Conservation (phyloP, 257 asterid species). For the Gentiana dahurica region DNA sequence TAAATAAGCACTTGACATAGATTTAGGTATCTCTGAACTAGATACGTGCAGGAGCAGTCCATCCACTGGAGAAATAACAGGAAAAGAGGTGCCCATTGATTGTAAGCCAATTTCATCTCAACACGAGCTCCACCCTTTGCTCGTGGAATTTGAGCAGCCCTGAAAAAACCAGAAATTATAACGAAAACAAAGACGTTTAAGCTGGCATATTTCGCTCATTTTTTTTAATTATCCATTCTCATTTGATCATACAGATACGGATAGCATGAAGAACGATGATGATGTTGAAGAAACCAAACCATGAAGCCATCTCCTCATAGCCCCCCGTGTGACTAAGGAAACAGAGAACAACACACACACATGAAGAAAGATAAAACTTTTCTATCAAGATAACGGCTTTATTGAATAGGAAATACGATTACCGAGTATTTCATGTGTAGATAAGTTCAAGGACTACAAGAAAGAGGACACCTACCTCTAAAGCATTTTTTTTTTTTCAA, state of each 20-base stretch:
- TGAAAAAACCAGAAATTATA: conserved; percentile 10
- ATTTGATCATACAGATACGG: neutral
- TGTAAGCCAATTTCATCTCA: conserved; percentile 47
- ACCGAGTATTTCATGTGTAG: too few species aligned
- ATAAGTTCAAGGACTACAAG: too few species aligned
- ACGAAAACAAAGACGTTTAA: neutral
- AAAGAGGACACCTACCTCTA: too few species aligned
- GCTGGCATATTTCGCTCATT: neutral
- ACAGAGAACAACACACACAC: neutral
- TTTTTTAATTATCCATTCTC: too few species aligned
- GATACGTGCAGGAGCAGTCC: conserved; percentile 40
- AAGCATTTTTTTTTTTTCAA: too few species aligned
- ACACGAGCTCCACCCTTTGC: conserved; percentile 33
- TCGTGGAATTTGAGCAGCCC: conserved; percentile 54
- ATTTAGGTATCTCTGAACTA: conserved; percentile 36
- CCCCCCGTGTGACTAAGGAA: neutral
- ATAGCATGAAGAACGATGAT: too few species aligned
- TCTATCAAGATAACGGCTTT: too few species aligned
- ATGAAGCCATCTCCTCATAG: too few species aligned
- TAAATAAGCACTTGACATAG: conserved; percentile 38
- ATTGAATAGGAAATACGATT: too few species aligned
- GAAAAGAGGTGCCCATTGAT: conserved; percentile 37
- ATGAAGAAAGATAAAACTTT: neutral
- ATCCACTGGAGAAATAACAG: conserved; percentile 46
- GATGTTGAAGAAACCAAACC: neutral